Percentiles rank a stretch among this genome's conserved stretches.
phyloP scores from a whole-genome alignment of 139 green algal species.

The Astrephomene gubernaculifera region DNA sequence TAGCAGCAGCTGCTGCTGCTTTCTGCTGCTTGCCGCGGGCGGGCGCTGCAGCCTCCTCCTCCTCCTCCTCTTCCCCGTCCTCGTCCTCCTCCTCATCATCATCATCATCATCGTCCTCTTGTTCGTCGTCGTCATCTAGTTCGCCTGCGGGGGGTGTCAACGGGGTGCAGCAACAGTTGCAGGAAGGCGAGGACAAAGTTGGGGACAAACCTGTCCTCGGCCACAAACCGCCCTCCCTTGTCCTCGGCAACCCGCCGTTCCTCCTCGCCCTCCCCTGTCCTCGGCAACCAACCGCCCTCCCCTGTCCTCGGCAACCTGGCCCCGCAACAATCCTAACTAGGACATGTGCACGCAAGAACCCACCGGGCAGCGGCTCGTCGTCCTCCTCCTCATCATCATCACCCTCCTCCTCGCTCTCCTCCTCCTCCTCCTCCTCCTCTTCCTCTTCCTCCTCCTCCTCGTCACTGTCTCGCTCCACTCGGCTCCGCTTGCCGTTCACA shows the following conservation, averaged over 20 bases:
- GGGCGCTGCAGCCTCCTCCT: too few species aligned
- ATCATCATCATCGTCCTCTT: slow-evolving; percentile 39
- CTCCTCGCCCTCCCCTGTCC: too few species aligned
- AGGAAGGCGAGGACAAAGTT: neutral
- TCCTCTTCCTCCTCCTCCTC: neutral
- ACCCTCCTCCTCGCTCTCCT: neutral
- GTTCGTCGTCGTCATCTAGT: slow-evolving; percentile 50
- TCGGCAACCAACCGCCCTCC: too few species aligned
- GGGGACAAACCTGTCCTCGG: neutral
- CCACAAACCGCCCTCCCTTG: too few species aligned
- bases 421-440: neutral
- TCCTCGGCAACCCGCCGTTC: too few species aligned
- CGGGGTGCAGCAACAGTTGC: neutral
- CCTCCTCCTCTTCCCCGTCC: neutral
- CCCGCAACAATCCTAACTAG: too few species aligned
- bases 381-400: slow-evolving; percentile 45
- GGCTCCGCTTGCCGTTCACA: slow-evolving; percentile 26
- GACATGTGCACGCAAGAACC: too few species aligned
- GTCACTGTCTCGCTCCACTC: slow-evolving; percentile 4
- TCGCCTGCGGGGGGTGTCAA: slow-evolving; percentile 52
- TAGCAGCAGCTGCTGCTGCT: too few species aligned
- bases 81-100: neutral
- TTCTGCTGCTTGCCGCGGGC: too few species aligned
- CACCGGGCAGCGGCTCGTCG: slow-evolving; percentile 54
- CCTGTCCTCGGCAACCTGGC: too few species aligned